A percentile compares a stretch with the other conserved stretches of the same genome.
These are phyloP conservation scores for Eucalyptus victrix DNA, from an alignment of 345 rosid genomes.

Conservation along the genomic window DNA sequence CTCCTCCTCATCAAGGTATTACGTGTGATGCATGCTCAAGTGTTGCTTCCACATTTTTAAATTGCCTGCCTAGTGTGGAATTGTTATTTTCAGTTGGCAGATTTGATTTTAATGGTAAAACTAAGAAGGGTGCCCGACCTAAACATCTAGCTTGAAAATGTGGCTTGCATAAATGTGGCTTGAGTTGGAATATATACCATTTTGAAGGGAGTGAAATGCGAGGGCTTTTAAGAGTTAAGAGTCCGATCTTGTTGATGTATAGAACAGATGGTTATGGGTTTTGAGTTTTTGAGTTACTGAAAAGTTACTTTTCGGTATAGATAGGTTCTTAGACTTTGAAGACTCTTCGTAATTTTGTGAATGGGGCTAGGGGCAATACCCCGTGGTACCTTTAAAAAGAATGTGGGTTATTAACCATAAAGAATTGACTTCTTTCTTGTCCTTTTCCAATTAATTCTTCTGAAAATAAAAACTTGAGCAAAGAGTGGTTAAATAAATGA, in stretches of 20 bases:
- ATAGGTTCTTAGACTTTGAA: not conserved
- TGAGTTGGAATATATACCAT: not conserved
- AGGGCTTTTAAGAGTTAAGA: not conserved
- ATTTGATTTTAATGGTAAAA: not conserved
- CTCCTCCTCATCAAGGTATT: slow-evolving; percentile 83
- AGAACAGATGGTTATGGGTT: not conserved
- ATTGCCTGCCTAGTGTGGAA: not conserved
- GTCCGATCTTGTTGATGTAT: not conserved
- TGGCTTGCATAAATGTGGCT: not conserved
- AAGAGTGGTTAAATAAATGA: not conserved
- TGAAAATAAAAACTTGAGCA: not conserved
- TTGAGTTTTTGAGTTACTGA: not conserved
- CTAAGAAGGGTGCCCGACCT: not conserved
- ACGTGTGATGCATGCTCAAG: not conserved
- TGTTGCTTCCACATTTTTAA: not conserved
- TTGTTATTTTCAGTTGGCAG: not conserved
- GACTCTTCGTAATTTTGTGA: not conserved
- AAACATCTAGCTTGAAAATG: not conserved
- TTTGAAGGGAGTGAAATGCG: not conserved
- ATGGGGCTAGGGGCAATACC: not conserved
- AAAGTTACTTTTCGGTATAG: not conserved
- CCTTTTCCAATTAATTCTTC: not conserved
- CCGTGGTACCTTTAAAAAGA: not conserved
- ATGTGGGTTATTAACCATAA: not conserved
- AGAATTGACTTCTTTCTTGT: not conserved